Percentiles rank a stretch among this genome's conserved stretches.
Conservation (phyloP, 1,284 basidiomycete genomes). For the Athelia psychrophila region DNA sequence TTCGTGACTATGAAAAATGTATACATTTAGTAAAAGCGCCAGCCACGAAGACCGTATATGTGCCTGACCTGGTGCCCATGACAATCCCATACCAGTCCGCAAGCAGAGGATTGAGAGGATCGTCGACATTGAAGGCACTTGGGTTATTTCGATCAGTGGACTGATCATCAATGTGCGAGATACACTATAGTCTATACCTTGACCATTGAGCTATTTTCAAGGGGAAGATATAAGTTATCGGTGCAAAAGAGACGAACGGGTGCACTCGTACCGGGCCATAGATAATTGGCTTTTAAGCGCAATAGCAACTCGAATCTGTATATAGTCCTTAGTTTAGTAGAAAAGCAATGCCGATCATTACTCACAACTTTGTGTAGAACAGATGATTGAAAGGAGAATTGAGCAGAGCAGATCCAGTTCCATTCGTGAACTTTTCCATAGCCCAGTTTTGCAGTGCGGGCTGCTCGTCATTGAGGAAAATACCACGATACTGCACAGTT, state of each 20-base stretch:
- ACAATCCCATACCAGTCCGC: slow-evolving; percentile 70
- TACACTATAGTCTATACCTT: slow-evolving; percentile 23
- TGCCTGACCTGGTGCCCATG: slow-evolving; percentile 56
- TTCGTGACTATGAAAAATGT: slow-evolving; percentile 43
- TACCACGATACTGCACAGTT: slow-evolving; percentile 69
- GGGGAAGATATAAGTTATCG: background rate
- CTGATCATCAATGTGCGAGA: background rate
- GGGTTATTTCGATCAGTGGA: slow-evolving; percentile 6
- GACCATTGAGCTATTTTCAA: slow-evolving; percentile 37
- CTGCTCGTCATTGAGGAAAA: slow-evolving; percentile 56
- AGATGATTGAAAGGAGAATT: slow-evolving; percentile 60
- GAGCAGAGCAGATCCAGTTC: slow-evolving; percentile 46
- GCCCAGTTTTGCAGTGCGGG: slow-evolving; percentile 62
- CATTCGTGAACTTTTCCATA: slow-evolving; percentile 65
- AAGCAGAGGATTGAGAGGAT: slow-evolving; percentile 57
- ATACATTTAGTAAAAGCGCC: background rate
- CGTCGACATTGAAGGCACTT: slow-evolving; percentile 68
- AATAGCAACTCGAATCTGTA: slow-evolving; percentile 63
- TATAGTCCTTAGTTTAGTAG: slow-evolving; percentile 1
- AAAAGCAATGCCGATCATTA: slow-evolving; percentile 5
- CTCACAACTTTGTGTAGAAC: slow-evolving; percentile 61
- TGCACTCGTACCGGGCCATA: slow-evolving; percentile 56
- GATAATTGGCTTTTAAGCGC: slow-evolving; percentile 66
- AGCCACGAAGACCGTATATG: background rate
- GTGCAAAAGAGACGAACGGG: slow-evolving; percentile 2